Evolutionary conservation across 768 basidiomycete genomes (phyloP), one percentile per base, ranked within the genome.

Genomic region (Boletus barrowsii): DNA sequence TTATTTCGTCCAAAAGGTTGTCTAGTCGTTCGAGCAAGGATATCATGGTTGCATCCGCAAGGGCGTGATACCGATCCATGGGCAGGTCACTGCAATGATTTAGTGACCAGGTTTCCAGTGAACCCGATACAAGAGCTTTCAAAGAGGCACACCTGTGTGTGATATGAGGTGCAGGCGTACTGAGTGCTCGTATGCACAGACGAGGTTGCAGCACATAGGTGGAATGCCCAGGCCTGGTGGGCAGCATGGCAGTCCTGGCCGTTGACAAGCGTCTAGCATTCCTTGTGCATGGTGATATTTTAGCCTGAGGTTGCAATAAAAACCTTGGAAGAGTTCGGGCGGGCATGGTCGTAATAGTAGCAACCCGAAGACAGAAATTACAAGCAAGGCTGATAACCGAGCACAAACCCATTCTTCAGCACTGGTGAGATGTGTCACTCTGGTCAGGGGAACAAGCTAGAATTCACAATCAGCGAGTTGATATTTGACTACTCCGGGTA

Each of bases 21-120:
- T 97, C 94, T 29, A 96, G 72, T 3, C 78, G 79, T 51, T 90
- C 90, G 17, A 93, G 79, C 18, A 96, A 67, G 10, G 67, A 69
- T 47, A 87, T 83, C 93, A 97, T 93, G 4, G 89, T 83, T 36
- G 73, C 68, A 55, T 96, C 91, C 3, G 94, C 80, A 26, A 88
- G 70, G 30, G 68, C 66, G 63, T 94, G 84, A 65, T 96, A 97
- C 49, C 76, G 70, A 30, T 84, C 81, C 59, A 79, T 76, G 1
- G 83, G 70, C n/a, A 95, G 58, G 22, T 77, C 72, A 56, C 82
- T 83, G 61, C 33, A 30, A 43, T 18, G 11, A 36, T 43, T 30
- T 14, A 50, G 37, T 9, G 26, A 26, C 35, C 45, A 32, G 15
- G 35, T 36, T 8, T 6, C 35, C 18, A 29, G 36, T 44, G 44